phyloP scores from a whole-genome alignment of 176 grass and related monocot species.

The Cenchrus fungigraminus region DNA sequence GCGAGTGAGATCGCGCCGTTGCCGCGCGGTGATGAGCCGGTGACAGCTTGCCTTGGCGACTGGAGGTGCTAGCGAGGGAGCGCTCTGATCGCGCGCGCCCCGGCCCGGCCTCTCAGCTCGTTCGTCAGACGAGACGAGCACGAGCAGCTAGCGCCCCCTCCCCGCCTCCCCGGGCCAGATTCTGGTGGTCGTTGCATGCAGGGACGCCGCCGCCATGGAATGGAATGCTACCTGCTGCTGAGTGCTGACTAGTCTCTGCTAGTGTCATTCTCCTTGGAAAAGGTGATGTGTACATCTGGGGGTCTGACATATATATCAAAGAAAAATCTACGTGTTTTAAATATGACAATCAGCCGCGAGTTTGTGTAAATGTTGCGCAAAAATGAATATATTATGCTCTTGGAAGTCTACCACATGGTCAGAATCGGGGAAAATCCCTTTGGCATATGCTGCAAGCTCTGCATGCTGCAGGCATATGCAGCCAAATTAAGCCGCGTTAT shows the following conservation, averaged over 20 bases:
- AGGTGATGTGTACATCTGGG: not conserved
- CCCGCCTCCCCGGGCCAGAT: not conserved
- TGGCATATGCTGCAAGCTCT: not conserved
- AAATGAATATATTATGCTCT: not conserved
- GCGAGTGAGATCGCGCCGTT: not conserved
- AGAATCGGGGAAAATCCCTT: not conserved
- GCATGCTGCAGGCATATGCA: not conserved
- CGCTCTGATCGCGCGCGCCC: not conserved
- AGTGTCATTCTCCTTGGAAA: slow-evolving; percentile 18
- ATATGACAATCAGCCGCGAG: not conserved
- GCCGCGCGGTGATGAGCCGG: not conserved
- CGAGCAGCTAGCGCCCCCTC: not conserved
- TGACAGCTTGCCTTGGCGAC: not conserved
- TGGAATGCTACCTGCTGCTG: too few species aligned
- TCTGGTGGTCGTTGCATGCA: not conserved
- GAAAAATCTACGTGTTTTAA: not conserved
- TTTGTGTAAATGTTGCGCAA: not conserved
- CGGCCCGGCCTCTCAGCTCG: not conserved
- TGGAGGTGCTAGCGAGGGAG: not conserved
- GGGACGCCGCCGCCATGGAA: not conserved
- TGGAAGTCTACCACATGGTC: not conserved
- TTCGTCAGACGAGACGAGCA: not conserved
- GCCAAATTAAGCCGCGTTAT: too few species aligned
- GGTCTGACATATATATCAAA: not conserved
- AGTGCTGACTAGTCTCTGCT: too few species aligned